These are phyloP conservation scores for Xylariaceae sp. DNA, from an alignment of 2,329 filamentous ascomycete genomes.

Conservation along the genomic window DNA sequence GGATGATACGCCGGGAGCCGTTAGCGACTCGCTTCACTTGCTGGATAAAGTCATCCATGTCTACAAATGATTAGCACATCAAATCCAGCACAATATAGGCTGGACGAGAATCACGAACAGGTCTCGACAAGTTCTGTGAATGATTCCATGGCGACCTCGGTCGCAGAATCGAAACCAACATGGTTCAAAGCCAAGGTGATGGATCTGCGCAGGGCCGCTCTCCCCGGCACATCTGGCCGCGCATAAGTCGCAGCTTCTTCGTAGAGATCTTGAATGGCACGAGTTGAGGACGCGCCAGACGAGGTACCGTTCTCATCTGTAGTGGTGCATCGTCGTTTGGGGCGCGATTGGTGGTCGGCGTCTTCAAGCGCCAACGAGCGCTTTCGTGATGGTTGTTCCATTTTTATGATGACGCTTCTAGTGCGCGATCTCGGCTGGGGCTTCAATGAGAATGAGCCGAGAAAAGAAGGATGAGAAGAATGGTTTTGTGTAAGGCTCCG, in stretches of 20 bases:
- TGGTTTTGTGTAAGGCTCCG: too few relatives aligned
- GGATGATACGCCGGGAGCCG: constrained; percentile 46
- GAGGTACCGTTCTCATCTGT: constrained; percentile 19
- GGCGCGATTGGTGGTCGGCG: constrained; percentile 7
- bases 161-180: constrained; percentile 53
- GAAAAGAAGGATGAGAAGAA: too few relatives aligned
- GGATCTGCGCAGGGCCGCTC: constrained; percentile 47
- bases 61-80: constrained; percentile 34
- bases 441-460: too few relatives aligned
- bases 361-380: constrained; percentile 23
- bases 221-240: constrained; percentile 33
- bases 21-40: constrained; percentile 45
- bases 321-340: constrained; percentile 28
- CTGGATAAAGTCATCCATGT: constrained; percentile 45
- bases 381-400: constrained; percentile 21
- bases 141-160: constrained; percentile 53
- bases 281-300: neutral
- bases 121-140: constrained; percentile 52
- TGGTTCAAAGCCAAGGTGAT: constrained; percentile 52
- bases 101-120: constrained; percentile 40
- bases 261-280: constrained; percentile 12
- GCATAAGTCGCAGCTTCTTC: constrained; percentile 9
- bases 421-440: neutral
- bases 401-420: neutral
- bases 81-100: neutral